Evolutionary conservation across 495 filamentous ascomycete genomes (phyloP).

Genomic region (Friedmanniomyces simplex): DNA sequence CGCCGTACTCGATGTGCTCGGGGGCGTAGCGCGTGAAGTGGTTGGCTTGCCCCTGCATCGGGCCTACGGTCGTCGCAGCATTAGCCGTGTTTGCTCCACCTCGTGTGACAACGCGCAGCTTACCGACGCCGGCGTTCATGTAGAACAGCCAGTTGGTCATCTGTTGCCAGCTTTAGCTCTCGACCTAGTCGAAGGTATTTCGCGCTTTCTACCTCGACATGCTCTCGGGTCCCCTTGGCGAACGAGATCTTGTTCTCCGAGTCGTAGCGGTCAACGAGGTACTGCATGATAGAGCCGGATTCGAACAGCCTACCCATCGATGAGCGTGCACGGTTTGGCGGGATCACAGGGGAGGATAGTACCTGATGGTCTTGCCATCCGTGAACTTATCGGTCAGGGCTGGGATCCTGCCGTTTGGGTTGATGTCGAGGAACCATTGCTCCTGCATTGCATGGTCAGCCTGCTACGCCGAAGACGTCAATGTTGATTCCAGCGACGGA

Average conservation of each 20-base stretch:
- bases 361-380: slow-evolving; percentile 59
- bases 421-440: slow-evolving; percentile 80
- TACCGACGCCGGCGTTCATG: slow-evolving; percentile 52
- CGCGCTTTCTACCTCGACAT: slow-evolving; percentile 47
- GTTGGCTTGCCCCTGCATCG: slow-evolving; percentile 91
- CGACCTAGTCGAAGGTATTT: neutral
- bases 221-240: slow-evolving; percentile 61
- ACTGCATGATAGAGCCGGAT: slow-evolving; percentile 76
- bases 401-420: slow-evolving; percentile 93
- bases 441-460: slow-evolving; percentile 29
- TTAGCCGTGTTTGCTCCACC: neutral
- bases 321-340: too few relatives aligned
- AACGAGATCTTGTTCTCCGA: slow-evolving; percentile 74
- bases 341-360: too few relatives aligned
- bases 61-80: slow-evolving; percentile 39
- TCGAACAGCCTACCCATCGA: slow-evolving; percentile 53
- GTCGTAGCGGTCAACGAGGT: slow-evolving; percentile 74
- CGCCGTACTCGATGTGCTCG: slow-evolving; percentile 75
- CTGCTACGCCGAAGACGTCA: too few relatives aligned
- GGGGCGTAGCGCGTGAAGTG: slow-evolving; percentile 83
- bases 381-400: slow-evolving; percentile 61
- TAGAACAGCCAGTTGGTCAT: slow-evolving; percentile 66
- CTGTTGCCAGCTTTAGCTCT: neutral
- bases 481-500: too few relatives aligned
- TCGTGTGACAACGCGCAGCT: neutral